Evolutionary conservation across 176 grass and related monocot genomes (phyloP).

Genomic region (Oryza meridionalis): DNA sequence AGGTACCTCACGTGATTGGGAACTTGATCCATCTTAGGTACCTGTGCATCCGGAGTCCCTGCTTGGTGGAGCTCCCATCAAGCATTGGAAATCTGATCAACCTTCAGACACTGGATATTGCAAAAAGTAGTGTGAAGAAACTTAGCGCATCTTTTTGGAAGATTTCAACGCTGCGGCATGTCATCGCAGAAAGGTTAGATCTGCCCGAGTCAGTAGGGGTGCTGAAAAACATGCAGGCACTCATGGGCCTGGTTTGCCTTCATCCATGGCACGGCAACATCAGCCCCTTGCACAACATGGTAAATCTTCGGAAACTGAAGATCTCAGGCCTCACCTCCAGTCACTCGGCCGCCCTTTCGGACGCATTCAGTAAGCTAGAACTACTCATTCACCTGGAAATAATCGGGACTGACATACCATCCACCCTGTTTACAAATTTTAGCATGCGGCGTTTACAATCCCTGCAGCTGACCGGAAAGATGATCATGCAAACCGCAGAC

Average conservation of each 20-base stretch:
- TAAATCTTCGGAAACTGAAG: conserved; percentile 29
- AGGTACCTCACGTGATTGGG: conserved; percentile 26
- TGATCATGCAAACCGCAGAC: not conserved
- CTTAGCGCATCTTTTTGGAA: conserved; percentile 35
- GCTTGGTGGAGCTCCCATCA: conserved; percentile 20
- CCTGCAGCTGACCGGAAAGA: conserved; percentile 10
- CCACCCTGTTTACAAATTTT: conserved; percentile 31
- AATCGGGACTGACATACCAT: not conserved
- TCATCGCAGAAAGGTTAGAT: conserved; percentile 21
- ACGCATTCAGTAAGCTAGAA: conserved; percentile 34
- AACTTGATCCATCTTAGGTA: conserved; percentile 51
- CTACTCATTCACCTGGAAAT: conserved; percentile 36
- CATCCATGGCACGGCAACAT: not conserved
- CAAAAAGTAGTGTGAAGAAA: conserved; percentile 10
- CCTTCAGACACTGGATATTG: conserved; percentile 55
- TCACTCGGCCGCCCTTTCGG: conserved; percentile 2
- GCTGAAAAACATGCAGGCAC: conserved; percentile 45
- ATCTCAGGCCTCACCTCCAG: not conserved
- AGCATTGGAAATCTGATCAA: conserved; percentile 46
- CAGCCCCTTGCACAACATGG: conserved; percentile 29
- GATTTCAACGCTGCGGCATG: conserved; percentile 38
- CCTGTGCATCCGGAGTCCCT: conserved; percentile 27
- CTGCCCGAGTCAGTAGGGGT: conserved; percentile 8
- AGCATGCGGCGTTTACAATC: conserved; percentile 29
- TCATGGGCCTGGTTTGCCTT: conserved; percentile 25